Evolutionary conservation across 495 filamentous ascomycete genomes (phyloP), one percentile per base, ranked within the genome.

Genomic region (Friedmanniomyces endolithicus): DNA sequence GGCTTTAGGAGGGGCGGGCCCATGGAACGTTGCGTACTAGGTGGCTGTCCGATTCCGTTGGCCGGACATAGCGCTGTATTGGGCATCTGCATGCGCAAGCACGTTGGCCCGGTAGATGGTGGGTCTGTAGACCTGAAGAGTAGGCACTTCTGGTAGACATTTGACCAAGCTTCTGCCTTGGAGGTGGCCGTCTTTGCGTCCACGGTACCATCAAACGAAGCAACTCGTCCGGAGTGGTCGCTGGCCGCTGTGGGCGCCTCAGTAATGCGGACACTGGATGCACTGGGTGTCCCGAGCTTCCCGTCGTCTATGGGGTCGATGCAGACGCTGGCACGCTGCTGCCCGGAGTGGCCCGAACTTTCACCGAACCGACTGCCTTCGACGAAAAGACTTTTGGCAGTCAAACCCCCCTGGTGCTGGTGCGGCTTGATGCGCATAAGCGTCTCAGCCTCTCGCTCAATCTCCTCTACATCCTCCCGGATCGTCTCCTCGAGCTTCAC

Each of bases 111-210:
- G 27, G 27, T 31, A 31, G n/a, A 3, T 31, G 27, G 3, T 9
- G 27, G 9, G 4, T 9, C 27, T 3, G 27, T 31, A 31, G 6
- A 16, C 20, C 44, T 6, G 44, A 16, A 23, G 6, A 16, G 3
- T 31, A 57, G 47, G 53, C 58, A 61, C 14, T 56, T 46, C 25
- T 51, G 23, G 48, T 61, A 61, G 17, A 53, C 11, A 23, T 37
- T 39, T 3, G 58, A 56, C 53, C 53, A 57, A 1, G 40, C 12
- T 6, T 61, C 53, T 6, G 58, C 58, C 27, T 53, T 52, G 23
- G 37, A 56, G 9, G 12, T 11, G 12, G 25, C 27, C 19, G 39
- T 19, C 48, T 46, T 51, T 20, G 27, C 0, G 11, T 52, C 53
- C 24, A 11, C 22, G 8, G 45, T 45, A 14, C 33, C 52, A 23